Evolutionary conservation across 1,139 yeast species (phyloP).

Genomic region (Debaryomyces sp.): DNA sequence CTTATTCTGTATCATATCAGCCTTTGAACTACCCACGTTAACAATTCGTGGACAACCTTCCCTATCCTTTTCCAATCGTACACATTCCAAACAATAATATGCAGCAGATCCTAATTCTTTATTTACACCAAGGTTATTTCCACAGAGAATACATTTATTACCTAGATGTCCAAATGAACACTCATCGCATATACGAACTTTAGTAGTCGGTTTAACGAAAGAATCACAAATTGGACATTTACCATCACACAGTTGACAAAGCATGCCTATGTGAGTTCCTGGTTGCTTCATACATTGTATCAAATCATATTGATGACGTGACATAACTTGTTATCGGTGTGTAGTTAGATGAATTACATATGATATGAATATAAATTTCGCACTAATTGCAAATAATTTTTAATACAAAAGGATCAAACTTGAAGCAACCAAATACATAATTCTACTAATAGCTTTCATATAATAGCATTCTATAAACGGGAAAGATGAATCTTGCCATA

Average conservation of each 20-base stretch:
- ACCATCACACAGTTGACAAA: conserved; percentile 90
- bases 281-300: conserved; percentile 87
- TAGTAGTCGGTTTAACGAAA: conserved; percentile 71
- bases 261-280: conserved; percentile 67
- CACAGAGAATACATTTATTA: conserved; percentile 76
- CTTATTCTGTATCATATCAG: conserved; percentile 69
- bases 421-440: background rate
- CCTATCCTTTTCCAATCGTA: conserved; percentile 73
- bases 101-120: conserved; percentile 57
- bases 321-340: conserved; percentile 49
- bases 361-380: background rate
- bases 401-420: background rate
- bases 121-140: conserved; percentile 50
- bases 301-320: conserved; percentile 88
- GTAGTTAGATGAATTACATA: background rate
- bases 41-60: conserved; percentile 92
- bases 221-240: conserved; percentile 92
- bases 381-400: conserved; percentile 6
- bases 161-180: conserved; percentile 75
- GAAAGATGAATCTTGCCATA: background rate
- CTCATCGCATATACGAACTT: conserved; percentile 79
- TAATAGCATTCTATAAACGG: background rate
- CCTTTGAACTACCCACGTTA: conserved; percentile 75
- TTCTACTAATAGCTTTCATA: background rate
- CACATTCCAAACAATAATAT: conserved; percentile 86